Base-by-base conservation (phyloP, 176 grass and related monocot species). In the Triticum turgidum region DNA sequence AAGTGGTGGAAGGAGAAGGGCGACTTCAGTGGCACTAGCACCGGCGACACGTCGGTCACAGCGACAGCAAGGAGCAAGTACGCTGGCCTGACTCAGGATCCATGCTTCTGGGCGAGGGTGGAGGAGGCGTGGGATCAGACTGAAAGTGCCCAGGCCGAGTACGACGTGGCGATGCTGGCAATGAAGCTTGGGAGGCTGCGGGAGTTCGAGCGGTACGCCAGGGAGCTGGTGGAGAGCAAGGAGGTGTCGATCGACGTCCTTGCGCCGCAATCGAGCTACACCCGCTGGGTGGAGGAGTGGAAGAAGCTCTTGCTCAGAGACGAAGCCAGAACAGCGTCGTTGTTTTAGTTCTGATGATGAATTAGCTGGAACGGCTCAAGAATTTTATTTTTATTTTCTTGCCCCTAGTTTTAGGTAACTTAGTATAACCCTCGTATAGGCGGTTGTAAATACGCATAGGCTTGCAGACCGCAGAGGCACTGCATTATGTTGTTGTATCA, bases 91-190 rank as follows among this genome's bases (percentile, higher is more conserved):
- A 99, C 97, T 3, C 97, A 99, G 69, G 97, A 99, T 69, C 95
- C 97, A 0, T 97, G 92, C 80, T 99, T 99, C 80, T 99, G 97
- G 97, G 97, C 97, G 12, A 85, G 89, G 81, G 92, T 99, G 33
- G 97, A 99, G 63, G 90, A 93, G 34, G 94, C 92, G 4, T 89
- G 76, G 65, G 92, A 97, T 74, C 80, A 56, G 89, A 68, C 80
- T 8, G 87, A 87, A 85, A 84, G 65, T 9, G 74, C 80, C 34
- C 82, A 56, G 68, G 30, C 6, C 2, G 92, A 97, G 80, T 69
- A 39, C 0, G 83, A 94, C 29, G 38, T 5, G 1, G 47, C 47
- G 0, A 80, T 66, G 67, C 52, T 93, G 82, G 78, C 27, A 18
- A 61, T 85, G 68, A 81, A 30, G 61, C 45, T 91, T 76, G 47